These are phyloP conservation scores for Vararia minispora DNA, from an alignment of 768 basidiomycete species.

Conservation along the genomic window DNA sequence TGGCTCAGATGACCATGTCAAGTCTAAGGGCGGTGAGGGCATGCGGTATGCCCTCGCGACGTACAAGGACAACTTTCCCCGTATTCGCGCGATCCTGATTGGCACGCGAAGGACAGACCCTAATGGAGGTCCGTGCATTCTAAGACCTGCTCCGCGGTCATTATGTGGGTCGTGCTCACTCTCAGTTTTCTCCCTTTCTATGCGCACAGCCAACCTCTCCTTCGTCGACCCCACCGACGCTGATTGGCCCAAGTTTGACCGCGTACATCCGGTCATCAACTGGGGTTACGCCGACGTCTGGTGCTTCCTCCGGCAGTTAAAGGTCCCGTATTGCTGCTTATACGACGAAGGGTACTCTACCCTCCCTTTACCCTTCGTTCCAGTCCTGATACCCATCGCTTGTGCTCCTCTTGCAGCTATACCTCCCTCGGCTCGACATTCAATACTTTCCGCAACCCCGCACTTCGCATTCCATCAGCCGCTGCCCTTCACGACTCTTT, in stretches of 20 bases:
- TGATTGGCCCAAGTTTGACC: conserved; percentile 82
- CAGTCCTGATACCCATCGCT: not conserved
- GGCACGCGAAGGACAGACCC: conserved; percentile 88
- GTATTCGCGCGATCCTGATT: conserved; percentile 73
- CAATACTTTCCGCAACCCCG: conserved; percentile 91
- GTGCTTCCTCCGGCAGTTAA: conserved; percentile 64
- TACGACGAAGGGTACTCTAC: conserved; percentile 76
- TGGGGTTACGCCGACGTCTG: conserved; percentile 91
- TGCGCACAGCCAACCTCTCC: conserved; percentile 47
- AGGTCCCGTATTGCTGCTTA: conserved; percentile 78
- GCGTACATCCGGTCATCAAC: conserved; percentile 92
- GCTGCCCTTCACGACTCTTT: conserved; percentile 11
- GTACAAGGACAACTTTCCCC: conserved; percentile 58
- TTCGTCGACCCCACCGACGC: conserved; percentile 74
- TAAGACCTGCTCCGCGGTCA: no score
- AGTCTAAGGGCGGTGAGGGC: conserved; percentile 47
- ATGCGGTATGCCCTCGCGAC: conserved; percentile 71
- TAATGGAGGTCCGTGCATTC: conserved; percentile 74
- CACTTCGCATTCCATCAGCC: conserved; percentile 50
- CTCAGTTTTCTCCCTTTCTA: not conserved
- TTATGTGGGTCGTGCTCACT: not conserved
- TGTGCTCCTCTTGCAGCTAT: conserved; percentile 53
- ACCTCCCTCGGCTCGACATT: conserved; percentile 93
- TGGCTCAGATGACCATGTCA: conserved; percentile 11
- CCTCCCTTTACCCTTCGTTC: conserved; percentile 1